These are phyloP conservation scores for Hanseniaspora sp. DNA, from an alignment of 1,139 yeast genomes.

Conservation along the genomic window DNA sequence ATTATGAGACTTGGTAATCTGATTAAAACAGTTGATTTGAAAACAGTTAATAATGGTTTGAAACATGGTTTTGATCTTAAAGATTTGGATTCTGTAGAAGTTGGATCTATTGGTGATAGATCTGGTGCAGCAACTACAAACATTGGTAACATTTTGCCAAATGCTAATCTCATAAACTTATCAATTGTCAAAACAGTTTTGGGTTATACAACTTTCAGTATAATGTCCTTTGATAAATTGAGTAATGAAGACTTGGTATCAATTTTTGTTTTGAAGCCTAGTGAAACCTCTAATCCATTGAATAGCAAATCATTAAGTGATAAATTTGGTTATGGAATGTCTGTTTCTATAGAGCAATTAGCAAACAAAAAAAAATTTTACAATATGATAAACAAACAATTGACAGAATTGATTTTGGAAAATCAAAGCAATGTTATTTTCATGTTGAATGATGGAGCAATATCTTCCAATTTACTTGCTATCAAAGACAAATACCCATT, in stretches of 20 bases:
- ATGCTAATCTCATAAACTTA: not conserved
- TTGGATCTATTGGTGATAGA: conserved; percentile 42
- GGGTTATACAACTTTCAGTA: not conserved
- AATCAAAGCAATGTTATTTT: conserved; percentile 2
- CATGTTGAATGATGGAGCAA: conserved; percentile 1
- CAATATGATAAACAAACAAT: not conserved
- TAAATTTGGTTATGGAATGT: not conserved
- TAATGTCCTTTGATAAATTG: not conserved
- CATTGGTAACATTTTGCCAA: conserved; percentile 38
- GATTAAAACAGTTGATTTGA: conserved; percentile 52
- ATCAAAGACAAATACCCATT: conserved; percentile 3
- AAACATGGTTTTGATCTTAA: conserved; percentile 69
- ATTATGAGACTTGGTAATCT: conserved; percentile 66
- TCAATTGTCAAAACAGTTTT: not conserved
- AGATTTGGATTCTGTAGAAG: conserved; percentile 41
- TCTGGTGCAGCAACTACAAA: conserved; percentile 43
- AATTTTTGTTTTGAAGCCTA: conserved; percentile 57
- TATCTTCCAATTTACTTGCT: not conserved
- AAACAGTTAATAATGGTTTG: conserved; percentile 83
- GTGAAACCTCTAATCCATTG: conserved; percentile 25
- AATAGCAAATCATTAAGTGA: not conserved
- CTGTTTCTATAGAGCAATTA: conserved; percentile 1
- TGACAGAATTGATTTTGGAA: not conserved
- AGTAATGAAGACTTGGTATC: conserved; percentile 40
- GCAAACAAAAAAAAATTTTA: not conserved